These are phyloP conservation scores for Phalaenopsis aphrodite DNA, from an alignment of 106 monocot species.

Conservation along the genomic window DNA sequence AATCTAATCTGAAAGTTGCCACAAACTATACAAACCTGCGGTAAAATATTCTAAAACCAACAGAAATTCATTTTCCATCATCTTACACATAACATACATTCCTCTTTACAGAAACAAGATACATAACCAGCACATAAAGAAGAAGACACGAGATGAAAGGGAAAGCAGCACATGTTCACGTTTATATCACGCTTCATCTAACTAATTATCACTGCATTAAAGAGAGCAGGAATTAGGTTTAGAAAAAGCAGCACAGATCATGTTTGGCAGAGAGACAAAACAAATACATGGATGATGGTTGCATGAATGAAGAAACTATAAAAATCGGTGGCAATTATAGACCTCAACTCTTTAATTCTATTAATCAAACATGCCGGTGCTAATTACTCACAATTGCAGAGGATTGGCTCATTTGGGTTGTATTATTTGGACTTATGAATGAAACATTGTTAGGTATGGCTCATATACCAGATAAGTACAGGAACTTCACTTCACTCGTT, in stretches of 20 bases:
- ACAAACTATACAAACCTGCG: no score
- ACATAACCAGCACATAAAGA: background rate
- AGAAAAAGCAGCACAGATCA: background rate
- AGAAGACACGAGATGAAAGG: background rate
- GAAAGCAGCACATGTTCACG: no score
- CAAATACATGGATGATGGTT: background rate
- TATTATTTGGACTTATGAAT: no score
- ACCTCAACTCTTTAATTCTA: background rate
- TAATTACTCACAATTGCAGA: background rate
- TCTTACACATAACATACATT: no score
- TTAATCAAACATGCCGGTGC: no score
- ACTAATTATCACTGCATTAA: background rate
- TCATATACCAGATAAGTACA: no score
- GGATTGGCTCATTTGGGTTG: background rate
- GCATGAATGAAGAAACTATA: background rate
- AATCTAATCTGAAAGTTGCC: no score
- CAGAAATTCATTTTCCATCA: no score
- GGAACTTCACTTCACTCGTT: no score
- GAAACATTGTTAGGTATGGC: no score
- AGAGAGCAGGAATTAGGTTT: background rate
- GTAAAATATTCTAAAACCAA: no score
- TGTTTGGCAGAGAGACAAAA: background rate
- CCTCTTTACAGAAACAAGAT: no score
- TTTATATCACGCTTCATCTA: background rate
- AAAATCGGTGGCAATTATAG: background rate